Evolutionary conservation across 345 rosid genomes (phyloP), one percentile per base, ranked within the genome.

Genomic region (Pelargonium nanum): DNA sequence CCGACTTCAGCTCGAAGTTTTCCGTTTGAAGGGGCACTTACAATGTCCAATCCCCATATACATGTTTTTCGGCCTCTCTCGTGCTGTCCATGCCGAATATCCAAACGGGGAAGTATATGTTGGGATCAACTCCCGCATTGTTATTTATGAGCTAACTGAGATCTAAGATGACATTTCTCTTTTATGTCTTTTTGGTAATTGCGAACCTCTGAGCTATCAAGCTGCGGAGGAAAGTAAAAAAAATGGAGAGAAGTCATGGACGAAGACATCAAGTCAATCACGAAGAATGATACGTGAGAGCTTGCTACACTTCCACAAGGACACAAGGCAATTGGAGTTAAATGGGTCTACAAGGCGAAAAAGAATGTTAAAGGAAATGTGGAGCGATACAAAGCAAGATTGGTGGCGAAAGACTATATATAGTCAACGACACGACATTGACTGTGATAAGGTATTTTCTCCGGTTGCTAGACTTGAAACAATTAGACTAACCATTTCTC

Each of bases 391-490:
- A 61, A 61, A 50, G 56, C 22, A 48, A 48, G 34, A 20, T 16
- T 61, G 1, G 22, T 22, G 5, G 64, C 56, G 1, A 61, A 61
- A 24, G 64, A 22, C n/a, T n/a, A n/a, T n/a, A n/a, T 61, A 59
- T 52, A 23, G 5, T 5, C 40, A 61, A 61, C 13, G 23, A 4
- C 0, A 1, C 1, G 50, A 19, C 16, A 22, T 59, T 19, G 52
- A 59, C 62, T 59, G 4, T 6, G 21, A 17, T 16, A 13, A 61
- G 1, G 15, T 13, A 3, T 61, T 17, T 61, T 0, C 64, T 23
- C 34, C 56, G 0, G 19, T 61, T 0, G 17, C 40, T 24, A 1
- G 44, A 4, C 1, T 62, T 1, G 20, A 40, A 19, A 19, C 21
- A 2, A 34, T 54, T 12, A 26, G 58, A 26, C 17, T 52, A 4